Percentiles rank a stretch among this genome's conserved stretches.
These are phyloP conservation scores for Cucurbita pepo DNA, from an alignment of 306 rosid species.

Conservation along the genomic window DNA sequence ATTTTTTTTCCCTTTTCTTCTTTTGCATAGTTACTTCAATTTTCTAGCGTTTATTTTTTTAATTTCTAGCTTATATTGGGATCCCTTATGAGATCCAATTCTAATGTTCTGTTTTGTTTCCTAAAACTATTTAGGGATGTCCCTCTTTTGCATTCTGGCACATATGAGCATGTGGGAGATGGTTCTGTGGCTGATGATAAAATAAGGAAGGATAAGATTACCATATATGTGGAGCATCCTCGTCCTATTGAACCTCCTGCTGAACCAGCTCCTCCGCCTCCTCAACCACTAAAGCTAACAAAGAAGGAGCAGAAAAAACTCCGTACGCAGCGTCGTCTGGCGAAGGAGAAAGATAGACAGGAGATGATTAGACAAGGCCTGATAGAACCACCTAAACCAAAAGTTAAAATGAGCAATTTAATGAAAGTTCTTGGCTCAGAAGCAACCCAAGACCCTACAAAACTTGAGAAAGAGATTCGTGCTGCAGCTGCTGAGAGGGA, in stretches of 20 bases:
- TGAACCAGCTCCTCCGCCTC: conserved; percentile 98
- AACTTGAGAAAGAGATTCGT: conserved; percentile 80
- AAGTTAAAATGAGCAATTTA: conserved; percentile 89
- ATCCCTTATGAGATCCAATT: background rate
- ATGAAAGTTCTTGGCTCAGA: conserved; percentile 93
- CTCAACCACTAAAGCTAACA: conserved; percentile 88
- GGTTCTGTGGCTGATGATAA: conserved; percentile 29
- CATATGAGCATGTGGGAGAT: conserved; percentile 33
- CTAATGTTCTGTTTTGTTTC: background rate
- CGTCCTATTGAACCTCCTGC: conserved; percentile 93
- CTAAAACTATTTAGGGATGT: conserved; percentile 42
- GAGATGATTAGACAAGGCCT: conserved; percentile 97
- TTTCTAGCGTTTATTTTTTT: background rate
- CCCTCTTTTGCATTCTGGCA: conserved; percentile 47
- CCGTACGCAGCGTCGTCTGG: conserved; percentile 80
- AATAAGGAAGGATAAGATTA: conserved; percentile 57
- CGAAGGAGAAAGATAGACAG: conserved; percentile 81
- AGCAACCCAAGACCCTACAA: conserved; percentile 97
- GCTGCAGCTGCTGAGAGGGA: conserved; percentile 98
- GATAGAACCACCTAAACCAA: conserved; percentile 83
- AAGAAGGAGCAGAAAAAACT: conserved; percentile 94
- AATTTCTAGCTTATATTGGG: background rate
- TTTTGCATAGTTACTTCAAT: background rate
- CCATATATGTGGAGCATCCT: conserved; percentile 80
- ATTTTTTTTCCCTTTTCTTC: background rate